A percentile compares a stretch with the other conserved stretches of the same genome.
Evolutionary conservation across 257 asterid genomes (phyloP).

Genomic region (Sherardia arvensis): DNA sequence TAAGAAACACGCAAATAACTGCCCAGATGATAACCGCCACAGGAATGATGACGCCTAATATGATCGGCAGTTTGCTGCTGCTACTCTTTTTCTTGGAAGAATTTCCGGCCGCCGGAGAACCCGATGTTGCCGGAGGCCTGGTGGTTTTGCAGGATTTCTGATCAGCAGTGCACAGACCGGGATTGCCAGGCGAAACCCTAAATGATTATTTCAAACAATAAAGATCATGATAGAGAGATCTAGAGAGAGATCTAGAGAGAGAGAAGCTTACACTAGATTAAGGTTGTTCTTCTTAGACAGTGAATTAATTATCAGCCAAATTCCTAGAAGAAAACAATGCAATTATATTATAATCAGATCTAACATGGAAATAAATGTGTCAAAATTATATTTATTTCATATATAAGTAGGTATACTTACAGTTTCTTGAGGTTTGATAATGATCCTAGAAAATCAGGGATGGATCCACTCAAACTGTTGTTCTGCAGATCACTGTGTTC

Average conservation of each 20-base stretch:
- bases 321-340: slow-evolving; percentile 30
- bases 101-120: not conserved
- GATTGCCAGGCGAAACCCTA: slow-evolving; percentile 44
- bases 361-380: too few species aligned
- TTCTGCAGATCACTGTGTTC: slow-evolving; percentile 40
- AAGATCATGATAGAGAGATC: too few species aligned
- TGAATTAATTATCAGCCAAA: slow-evolving; percentile 44
- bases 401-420: slow-evolving; percentile 25
- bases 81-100: slow-evolving; percentile 17
- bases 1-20: slow-evolving; percentile 13
- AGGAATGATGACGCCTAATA: slow-evolving; percentile 30
- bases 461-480: slow-evolving; percentile 41
- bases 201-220: not conserved
- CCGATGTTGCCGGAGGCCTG: slow-evolving; percentile 10
- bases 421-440: slow-evolving; percentile 36
- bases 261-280: slow-evolving; percentile 27
- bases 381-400: too few species aligned
- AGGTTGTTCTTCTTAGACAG: slow-evolving; percentile 30
- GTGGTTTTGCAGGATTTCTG: slow-evolving; percentile 23
- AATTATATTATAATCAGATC: too few species aligned
- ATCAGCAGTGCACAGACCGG: slow-evolving; percentile 33
- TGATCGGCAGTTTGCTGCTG: slow-evolving; percentile 17
- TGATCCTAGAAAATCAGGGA: slow-evolving; percentile 53
- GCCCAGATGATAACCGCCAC: slow-evolving; percentile 23
- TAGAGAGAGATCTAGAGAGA: too few species aligned